Evolutionary conservation across 192 early-diverging fungal genomes (phyloP).

Genomic region (Coemansia sp.): DNA sequence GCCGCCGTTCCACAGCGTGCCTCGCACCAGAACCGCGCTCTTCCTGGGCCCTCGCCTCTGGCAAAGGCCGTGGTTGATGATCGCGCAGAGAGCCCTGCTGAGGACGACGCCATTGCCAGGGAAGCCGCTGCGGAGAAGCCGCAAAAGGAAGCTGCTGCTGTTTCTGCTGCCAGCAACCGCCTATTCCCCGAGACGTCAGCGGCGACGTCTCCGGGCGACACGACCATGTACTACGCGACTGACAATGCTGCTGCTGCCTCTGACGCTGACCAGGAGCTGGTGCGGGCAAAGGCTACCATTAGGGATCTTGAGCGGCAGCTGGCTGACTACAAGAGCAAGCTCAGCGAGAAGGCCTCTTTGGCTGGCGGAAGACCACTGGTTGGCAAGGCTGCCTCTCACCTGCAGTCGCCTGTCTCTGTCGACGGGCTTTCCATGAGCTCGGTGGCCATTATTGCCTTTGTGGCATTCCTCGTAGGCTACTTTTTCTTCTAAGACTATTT

Average conservation of each 20-base stretch:
- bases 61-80: slow-evolving; percentile 21
- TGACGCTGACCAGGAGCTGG: slow-evolving; percentile 40
- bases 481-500: slow-evolving; percentile 63
- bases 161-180: slow-evolving; percentile 16
- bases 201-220: slow-evolving; percentile 20
- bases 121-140: not conserved
- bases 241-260: slow-evolving; percentile 4
- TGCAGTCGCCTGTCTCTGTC: slow-evolving; percentile 14
- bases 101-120: not conserved
- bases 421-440: slow-evolving; percentile 69
- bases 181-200: slow-evolving; percentile 40
- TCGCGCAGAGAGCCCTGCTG: slow-evolving; percentile 3
- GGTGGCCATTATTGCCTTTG: slow-evolving; percentile 60
- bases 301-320: slow-evolving; percentile 39
- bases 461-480: slow-evolving; percentile 66
- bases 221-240: slow-evolving; percentile 11
- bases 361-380: slow-evolving; percentile 15
- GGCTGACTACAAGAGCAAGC: slow-evolving; percentile 27
- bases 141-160: not conserved
- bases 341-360: slow-evolving; percentile 10
- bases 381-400: slow-evolving; percentile 10
- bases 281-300: slow-evolving; percentile 42
- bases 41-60: slow-evolving; percentile 37
- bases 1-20: slow-evolving; percentile 16
- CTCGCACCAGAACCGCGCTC: slow-evolving; percentile 10